Base-by-base conservation (phyloP, 176 grass and related monocot genomes). In the Echinochloa phyllopogon region DNA sequence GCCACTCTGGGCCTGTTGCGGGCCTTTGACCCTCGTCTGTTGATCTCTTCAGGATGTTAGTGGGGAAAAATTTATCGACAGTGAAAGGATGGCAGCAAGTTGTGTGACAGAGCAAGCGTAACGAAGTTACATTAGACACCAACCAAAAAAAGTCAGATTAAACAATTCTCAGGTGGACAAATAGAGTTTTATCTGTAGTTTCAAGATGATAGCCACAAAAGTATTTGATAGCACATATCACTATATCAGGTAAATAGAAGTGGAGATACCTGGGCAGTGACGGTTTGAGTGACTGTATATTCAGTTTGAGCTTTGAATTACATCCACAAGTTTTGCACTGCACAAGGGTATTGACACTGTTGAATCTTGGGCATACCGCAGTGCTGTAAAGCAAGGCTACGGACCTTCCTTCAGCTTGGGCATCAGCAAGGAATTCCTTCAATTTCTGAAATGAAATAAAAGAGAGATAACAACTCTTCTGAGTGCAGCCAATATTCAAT, bases 51-150 rank as follows among this genome's bases (percentile, higher is more conserved):
- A 99, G 49, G 27, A 99, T 94, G 82, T 92, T 96, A 33, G 92
- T 96, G 16, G 97, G 97, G 75, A 99, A 88, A 79, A 99, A 99
- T 87, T 92, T 99, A n/a, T n/a, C n/a, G n/a, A n/a, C n/a, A n/a
- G n/a, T n/a, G n/a, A n/a, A n/a, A n/a, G n/a, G n/a, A n/a, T n/a
- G n/a, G n/a, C n/a, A n/a, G n/a, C n/a, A n/a, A n/a, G n/a, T n/a
- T n/a, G n/a, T 37, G 97, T 94, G 91, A 99, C 76, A 99, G 81
- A 43, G 97, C 94, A 77, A 99, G 89, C 43, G 96, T 29, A 39
- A 27, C 94, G 77, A 80, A 99, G 87, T 94, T 99, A 88, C 21
- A 16, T 56, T 41, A 84, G 39, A 17, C 40, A 85, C 77, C 27
- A 8, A n/a, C n/a, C n/a, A n/a, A n/a, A 82, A 47, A 82, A 84